A percentile compares a stretch with the other conserved stretches of the same genome.
Evolutionary conservation across 108 stramenopile species (phyloP).

Genomic region (Epipyxis sp.): DNA sequence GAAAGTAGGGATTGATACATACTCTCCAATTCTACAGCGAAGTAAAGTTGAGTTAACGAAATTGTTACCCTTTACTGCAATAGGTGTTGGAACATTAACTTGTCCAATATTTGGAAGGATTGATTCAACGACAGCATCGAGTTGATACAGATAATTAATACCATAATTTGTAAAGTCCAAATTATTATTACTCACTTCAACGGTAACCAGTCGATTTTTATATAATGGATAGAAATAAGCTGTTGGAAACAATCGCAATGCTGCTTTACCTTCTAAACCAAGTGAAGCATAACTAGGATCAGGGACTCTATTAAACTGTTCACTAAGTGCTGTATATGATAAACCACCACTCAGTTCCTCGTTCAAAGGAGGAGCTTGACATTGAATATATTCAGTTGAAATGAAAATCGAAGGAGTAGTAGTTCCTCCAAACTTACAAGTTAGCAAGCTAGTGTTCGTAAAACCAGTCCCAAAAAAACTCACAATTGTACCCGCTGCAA

Average conservation of each 20-base stretch:
- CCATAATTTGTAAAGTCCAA: conserved; percentile 55
- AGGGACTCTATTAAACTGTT: conserved; percentile 39
- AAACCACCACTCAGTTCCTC: conserved; percentile 31
- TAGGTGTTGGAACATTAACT: conserved; percentile 9
- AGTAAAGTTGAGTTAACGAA: conserved; percentile 59
- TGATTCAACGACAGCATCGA: conserved; percentile 41
- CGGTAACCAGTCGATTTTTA: conserved; percentile 50
- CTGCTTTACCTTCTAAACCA: conserved; percentile 23
- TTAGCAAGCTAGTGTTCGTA: conserved; percentile 56
- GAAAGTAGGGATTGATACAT: conserved; percentile 38
- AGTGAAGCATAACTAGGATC: conserved; percentile 40
- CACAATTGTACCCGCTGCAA: conserved; percentile 60
- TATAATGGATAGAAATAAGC: conserved; percentile 64
- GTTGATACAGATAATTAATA: conserved; percentile 53
- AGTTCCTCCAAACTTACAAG: conserved; percentile 61
- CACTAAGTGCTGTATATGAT: conserved; percentile 38
- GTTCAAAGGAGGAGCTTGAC: conserved; percentile 58
- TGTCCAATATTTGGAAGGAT: conserved; percentile 34
- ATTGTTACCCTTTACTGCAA: conserved; percentile 49
- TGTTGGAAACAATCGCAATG: conserved; percentile 55
- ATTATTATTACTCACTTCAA: conserved; percentile 67
- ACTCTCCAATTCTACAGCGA: conserved; percentile 51
- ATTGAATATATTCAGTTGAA: conserved; percentile 50
- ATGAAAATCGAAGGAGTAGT: conserved; percentile 58
- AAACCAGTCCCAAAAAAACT: conserved; percentile 62